phyloP scores from a whole-genome alignment of 2,329 filamentous ascomycete genomes.

The Leptographium lundbergii region DNA sequence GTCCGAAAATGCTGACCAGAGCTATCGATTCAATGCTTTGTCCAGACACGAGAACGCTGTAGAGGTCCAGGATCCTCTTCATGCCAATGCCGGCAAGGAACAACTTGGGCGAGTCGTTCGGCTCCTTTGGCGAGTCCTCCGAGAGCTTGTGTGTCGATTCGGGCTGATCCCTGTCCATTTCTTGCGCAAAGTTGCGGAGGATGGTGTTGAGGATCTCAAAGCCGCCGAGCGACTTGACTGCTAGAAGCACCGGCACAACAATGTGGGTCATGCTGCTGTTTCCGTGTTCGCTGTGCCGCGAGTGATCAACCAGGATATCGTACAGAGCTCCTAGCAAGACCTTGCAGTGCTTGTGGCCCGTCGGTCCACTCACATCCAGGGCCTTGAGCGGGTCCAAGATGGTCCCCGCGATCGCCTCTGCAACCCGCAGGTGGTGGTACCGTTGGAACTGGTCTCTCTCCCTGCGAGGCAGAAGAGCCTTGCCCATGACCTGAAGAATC shows the following conservation, averaged over 20 bases:
- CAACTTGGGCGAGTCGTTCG: conserved; percentile 31
- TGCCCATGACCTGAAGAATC: conserved; percentile 77
- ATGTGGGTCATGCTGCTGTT: conserved; percentile 28
- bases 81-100: conserved; percentile 46
- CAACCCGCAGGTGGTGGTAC: conserved; percentile 40
- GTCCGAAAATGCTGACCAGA: conserved; percentile 28
- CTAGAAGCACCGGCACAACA: conserved; percentile 66
- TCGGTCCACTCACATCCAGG: conserved; percentile 33
- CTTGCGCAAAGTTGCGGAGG: conserved; percentile 50
- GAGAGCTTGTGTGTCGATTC: not conserved
- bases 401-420: conserved; percentile 56
- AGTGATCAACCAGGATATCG: conserved; percentile 63
- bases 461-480: conserved; percentile 63
- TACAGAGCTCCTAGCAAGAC: conserved; percentile 67
- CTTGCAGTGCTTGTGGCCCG: conserved; percentile 70
- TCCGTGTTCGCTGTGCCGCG: conserved; percentile 33
- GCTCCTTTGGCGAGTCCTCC: conserved; percentile 14
- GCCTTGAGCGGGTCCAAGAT: conserved; percentile 53
- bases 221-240: conserved; percentile 74
- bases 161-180: conserved; percentile 28
- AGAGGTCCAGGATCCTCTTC: conserved; percentile 76
- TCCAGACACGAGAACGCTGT: conserved; percentile 59
- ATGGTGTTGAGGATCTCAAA: conserved; percentile 62
- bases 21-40: conserved; percentile 74
- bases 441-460: conserved; percentile 50